Percentiles rank a stretch among this genome's conserved stretches.
phyloP scores from a whole-genome alignment of 352 stramenopile species.

The Globisporangium nodosum region DNA sequence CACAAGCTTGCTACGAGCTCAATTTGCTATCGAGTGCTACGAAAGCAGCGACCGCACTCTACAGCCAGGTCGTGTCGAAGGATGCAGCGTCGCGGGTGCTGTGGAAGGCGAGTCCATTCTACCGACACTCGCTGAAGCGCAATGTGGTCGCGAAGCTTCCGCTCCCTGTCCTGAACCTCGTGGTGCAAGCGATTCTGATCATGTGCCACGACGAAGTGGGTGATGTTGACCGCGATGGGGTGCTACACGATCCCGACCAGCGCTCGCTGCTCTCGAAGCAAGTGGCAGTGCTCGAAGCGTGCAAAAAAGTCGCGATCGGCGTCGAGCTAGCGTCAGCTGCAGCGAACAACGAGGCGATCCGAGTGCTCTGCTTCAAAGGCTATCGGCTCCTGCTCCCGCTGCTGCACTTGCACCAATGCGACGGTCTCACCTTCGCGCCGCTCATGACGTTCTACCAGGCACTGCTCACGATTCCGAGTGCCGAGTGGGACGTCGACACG shows the following conservation, averaged over 20 bases:
- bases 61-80: slow-evolving; percentile 39
- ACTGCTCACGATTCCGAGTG: slow-evolving; percentile 16
- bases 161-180: slow-evolving; percentile 43
- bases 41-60: slow-evolving; percentile 40
- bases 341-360: slow-evolving; percentile 44
- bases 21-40: slow-evolving; percentile 22
- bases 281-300: slow-evolving; percentile 36
- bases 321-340: slow-evolving; percentile 56
- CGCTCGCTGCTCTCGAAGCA: slow-evolving; percentile 26
- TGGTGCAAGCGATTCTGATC: slow-evolving; percentile 46
- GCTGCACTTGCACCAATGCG: slow-evolving; percentile 44
- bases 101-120: slow-evolving; percentile 61
- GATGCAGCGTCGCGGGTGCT: slow-evolving; percentile 16
- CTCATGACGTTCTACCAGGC: slow-evolving; percentile 54
- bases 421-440: slow-evolving; percentile 36
- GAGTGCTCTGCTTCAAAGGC: slow-evolving; percentile 52
- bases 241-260: slow-evolving; percentile 25
- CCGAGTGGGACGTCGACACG: slow-evolving; percentile 44
- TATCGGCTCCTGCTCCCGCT: slow-evolving; percentile 62
- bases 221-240: slow-evolving; percentile 35
- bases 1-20: slow-evolving; percentile 37
- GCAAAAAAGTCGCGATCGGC: slow-evolving; percentile 42
- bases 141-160: slow-evolving; percentile 41
- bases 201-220: slow-evolving; percentile 45
- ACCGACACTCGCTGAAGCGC: slow-evolving; percentile 48